A percentile compares a stretch with the other conserved stretches of the same genome.
phyloP scores from a whole-genome alignment of 441 rosid genomes.

The Corymbia calophylla region DNA sequence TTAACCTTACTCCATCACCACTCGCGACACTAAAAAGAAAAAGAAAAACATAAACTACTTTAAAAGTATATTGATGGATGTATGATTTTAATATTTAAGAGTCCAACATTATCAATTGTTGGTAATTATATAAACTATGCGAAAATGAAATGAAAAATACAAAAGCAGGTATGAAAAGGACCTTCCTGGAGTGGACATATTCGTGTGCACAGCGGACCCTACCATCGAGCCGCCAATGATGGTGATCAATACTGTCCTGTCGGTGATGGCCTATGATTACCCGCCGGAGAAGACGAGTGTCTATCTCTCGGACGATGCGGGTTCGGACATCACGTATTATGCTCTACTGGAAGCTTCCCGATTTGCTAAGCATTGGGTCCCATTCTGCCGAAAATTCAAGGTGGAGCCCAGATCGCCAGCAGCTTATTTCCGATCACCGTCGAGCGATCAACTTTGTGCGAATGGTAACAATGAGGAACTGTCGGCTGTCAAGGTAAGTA shows the following conservation, averaged over 20 bases:
- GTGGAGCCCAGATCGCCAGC: conserved; percentile 43
- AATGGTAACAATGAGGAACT: not conserved
- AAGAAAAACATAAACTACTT: not conserved
- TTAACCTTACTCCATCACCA: too few species aligned
- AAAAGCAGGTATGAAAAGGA: conserved; percentile 24
- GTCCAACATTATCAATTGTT: not conserved
- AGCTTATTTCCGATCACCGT: conserved; percentile 21
- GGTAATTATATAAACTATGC: not conserved
- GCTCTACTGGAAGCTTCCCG: conserved; percentile 60
- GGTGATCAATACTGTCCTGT: conserved; percentile 64
- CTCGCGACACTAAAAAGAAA: not conserved
- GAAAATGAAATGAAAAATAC: not conserved
- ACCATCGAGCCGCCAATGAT: conserved; percentile 53
- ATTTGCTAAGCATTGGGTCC: conserved; percentile 58
- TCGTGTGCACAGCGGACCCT: conserved; percentile 84
- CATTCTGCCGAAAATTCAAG: conserved; percentile 35
- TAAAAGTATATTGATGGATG: not conserved
- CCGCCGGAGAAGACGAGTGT: conserved; percentile 53
- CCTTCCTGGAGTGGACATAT: conserved; percentile 56
- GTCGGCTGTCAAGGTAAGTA: conserved; percentile 23
- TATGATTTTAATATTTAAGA: not conserved
- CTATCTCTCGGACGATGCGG: conserved; percentile 74
- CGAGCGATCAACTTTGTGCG: not conserved
- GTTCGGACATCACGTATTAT: conserved; percentile 52
- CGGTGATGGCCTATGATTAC: conserved; percentile 56